Base-by-base conservation (phyloP, 2,329 filamentous ascomycete species). In the Colletotrichum cuscutae region DNA sequence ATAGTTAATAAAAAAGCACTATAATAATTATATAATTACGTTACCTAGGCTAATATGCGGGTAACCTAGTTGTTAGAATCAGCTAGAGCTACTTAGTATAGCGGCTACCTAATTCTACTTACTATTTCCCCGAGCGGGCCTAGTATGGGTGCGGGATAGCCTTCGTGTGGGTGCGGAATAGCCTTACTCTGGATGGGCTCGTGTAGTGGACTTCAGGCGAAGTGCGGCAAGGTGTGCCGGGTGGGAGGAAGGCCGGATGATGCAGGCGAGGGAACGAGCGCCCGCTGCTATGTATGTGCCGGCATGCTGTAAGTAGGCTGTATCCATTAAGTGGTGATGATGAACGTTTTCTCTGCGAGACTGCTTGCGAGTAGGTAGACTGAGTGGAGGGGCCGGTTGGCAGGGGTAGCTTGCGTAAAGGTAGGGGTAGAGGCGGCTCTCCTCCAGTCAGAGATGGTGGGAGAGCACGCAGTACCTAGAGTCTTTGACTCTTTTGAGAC, bases 231-330 rank as follows among this genome's bases (percentile, higher is more conserved):
- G 53, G 65, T n/a, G 53, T 59, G 30, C 52, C 59, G 65, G 65
- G 65, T 72, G 35, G 60, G 9, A 62, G 32, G 37, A 24, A 60
- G 30, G 66, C 66, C 60, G 54, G 19, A 60, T 5, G 70, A 65
- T 52, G 65, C 46, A 64, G 59, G 54, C 24, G 60, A 54, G 42
- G 37, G 15, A 52, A 15, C 13, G 59, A 53, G 56, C 66, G 70
- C 70, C 70, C 66, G 70, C 70, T 70, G 60, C 70, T 65, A 56
- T 54, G 19, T 15, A 5, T 42, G 49, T 63, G 70, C 54, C 70
- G 37, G 61, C 54, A 24, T 42, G 52, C 9, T 30, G 19, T 11
- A 49, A 19, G 15, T 49, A 49, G 42, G 15, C 42, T 49, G 19
- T 49, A 49, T n/a, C 37, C 13, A 42, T 42, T 0, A 19, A 42